Conservation (phyloP, 306 rosid species). For the Vicia faba region DNA sequence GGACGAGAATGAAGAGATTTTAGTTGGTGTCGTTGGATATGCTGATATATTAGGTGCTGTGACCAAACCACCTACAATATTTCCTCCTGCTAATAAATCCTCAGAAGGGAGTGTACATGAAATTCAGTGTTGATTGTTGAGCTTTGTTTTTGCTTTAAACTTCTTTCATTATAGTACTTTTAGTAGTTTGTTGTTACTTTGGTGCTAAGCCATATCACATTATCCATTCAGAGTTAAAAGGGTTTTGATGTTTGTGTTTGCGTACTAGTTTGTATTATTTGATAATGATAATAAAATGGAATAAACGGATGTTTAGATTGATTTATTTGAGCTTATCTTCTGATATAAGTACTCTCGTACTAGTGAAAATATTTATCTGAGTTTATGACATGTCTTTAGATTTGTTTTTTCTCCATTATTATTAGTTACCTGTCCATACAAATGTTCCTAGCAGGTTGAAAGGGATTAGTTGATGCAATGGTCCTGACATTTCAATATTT, state of each 20-base stretch:
- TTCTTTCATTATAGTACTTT: constrained; percentile 16
- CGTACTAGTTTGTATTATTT: constrained; percentile 18
- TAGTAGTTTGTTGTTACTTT: constrained; percentile 8
- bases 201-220: constrained; percentile 3
- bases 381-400: too few relatives aligned
- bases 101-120: constrained; percentile 55
- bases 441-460: background rate
- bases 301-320: background rate
- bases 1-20: constrained; percentile 68
- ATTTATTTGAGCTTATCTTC: too few relatives aligned
- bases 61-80: constrained; percentile 60
- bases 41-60: constrained; percentile 84
- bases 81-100: constrained; percentile 49
- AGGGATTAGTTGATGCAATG: constrained; percentile 7
- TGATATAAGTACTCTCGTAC: too few relatives aligned
- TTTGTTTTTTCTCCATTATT: too few relatives aligned
- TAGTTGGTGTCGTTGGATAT: constrained; percentile 90
- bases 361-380: too few relatives aligned
- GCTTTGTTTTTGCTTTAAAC: background rate
- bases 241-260: constrained; percentile 25
- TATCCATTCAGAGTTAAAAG: constrained; percentile 21
- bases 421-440: too few relatives aligned
- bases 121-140: constrained; percentile 58
- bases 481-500: background rate
- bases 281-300: constrained; percentile 1